Evolutionary conservation across 116 monocot species (phyloP).

Genomic region (Posidonia oceanica): DNA sequence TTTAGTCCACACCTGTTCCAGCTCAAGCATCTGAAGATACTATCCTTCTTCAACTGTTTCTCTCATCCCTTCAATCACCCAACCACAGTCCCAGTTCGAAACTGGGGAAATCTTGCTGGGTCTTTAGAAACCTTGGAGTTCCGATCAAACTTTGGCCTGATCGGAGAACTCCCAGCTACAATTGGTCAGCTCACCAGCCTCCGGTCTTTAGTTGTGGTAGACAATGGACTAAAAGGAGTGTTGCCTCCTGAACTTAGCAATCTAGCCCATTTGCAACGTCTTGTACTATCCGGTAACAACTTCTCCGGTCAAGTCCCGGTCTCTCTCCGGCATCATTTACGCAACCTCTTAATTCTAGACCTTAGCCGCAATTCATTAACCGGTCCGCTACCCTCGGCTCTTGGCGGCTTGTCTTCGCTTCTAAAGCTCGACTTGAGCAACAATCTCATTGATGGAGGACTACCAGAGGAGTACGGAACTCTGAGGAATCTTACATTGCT

Average conservation of each 20-base stretch:
- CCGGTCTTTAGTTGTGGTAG: slow-evolving; percentile 50
- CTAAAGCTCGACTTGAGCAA: slow-evolving; percentile 73
- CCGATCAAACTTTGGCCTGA: slow-evolving; percentile 52
- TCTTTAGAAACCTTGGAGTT: slow-evolving; percentile 66
- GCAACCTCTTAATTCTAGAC: slow-evolving; percentile 48
- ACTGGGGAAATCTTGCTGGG: slow-evolving; percentile 46
- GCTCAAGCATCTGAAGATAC: slow-evolving; percentile 49
- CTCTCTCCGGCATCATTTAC: slow-evolving; percentile 27
- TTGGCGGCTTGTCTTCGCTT: slow-evolving; percentile 40
- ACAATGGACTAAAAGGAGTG: slow-evolving; percentile 36
- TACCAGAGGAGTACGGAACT: slow-evolving; percentile 32
- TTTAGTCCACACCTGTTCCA: slow-evolving; percentile 47
- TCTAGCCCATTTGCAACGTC: slow-evolving; percentile 26
- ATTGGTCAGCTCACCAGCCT: slow-evolving; percentile 42
- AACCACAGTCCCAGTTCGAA: slow-evolving; percentile 23
- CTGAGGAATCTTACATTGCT: slow-evolving; percentile 48
- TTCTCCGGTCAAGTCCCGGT: slow-evolving; percentile 49
- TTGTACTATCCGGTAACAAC: slow-evolving; percentile 39
- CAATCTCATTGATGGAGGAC: slow-evolving; percentile 36
- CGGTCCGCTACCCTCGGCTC: slow-evolving; percentile 32
- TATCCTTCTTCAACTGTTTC: slow-evolving; percentile 73
- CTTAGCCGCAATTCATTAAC: slow-evolving; percentile 34
- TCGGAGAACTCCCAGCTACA: slow-evolving; percentile 32
- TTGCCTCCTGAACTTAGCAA: slow-evolving; percentile 37
- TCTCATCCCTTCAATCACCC: slow-evolving; percentile 10